Evolutionary conservation across 371 early-diverging fungal genomes (phyloP), one percentile per base, ranked within the genome.

Genomic region (Chytridium lagenaria): DNA sequence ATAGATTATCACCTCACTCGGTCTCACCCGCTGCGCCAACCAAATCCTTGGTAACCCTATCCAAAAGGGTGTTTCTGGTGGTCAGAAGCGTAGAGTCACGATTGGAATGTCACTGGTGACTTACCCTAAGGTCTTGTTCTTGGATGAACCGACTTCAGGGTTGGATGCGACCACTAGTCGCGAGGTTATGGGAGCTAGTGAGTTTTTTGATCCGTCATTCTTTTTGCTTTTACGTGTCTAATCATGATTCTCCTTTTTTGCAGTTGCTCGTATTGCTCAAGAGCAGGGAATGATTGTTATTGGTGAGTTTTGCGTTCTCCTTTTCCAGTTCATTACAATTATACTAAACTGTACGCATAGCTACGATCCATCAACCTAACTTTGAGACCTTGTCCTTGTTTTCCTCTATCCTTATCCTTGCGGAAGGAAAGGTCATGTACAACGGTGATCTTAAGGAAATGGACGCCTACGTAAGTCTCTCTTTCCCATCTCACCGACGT

Each of bases 291-390:
- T 90, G 78, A 73, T 74, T 33, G 78, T 80, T 30, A 82, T 98
- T 0, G n/a, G n/a, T n/a, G n/a, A n/a, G n/a, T n/a, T n/a, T n/a
- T n/a, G n/a, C n/a, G n/a, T n/a, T n/a, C n/a, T n/a, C n/a, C n/a
- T n/a, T n/a, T n/a, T n/a, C n/a, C n/a, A n/a, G n/a, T n/a, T n/a
- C n/a, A n/a, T n/a, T n/a, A n/a, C n/a, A n/a, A n/a, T n/a, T n/a
- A n/a, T n/a, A n/a, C n/a, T n/a, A n/a, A n/a, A n/a, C n/a, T n/a
- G n/a, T n/a, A n/a, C n/a, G n/a, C n/a, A n/a, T n/a, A n/a, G 89
- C 94, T 68, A 96, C 98, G 15, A 96, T 98, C 63, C 99, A 98
- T 77, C 99, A 99, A 73, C 89, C 89, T 87, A 90, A 40, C 22
- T 85, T 87, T 5, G 90, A 91, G 39, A 90, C 90, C 67, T 83